phyloP scores from a whole-genome alignment of 805 yeast genomes.

The Teunomyces cretensis region DNA sequence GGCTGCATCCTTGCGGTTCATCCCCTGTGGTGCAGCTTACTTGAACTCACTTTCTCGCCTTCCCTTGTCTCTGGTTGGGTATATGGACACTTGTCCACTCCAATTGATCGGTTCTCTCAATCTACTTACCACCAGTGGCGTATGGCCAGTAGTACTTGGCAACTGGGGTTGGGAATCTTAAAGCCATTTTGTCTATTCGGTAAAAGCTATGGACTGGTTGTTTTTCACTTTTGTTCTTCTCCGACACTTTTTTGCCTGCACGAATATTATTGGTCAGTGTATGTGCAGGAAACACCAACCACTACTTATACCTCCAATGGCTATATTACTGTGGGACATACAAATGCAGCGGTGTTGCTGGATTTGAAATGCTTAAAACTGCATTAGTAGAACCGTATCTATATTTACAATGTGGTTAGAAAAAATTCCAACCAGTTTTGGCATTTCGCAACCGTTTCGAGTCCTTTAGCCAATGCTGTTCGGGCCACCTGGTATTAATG shows the following conservation, averaged over 20 bases:
- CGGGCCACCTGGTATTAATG: no score
- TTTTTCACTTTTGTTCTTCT: conserved; percentile 5
- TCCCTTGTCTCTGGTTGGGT: neutral
- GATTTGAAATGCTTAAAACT: no score
- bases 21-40: no score
- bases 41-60: neutral
- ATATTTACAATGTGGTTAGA: conserved; percentile 4
- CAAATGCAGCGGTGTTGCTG: no score
- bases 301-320: neutral
- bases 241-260: conserved; percentile 5
- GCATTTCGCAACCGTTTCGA: no score
- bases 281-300: conserved; percentile 2
- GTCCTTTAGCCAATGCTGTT: no score
- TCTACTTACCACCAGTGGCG: conserved; percentile 72
- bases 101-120: neutral
- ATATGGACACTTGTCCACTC: neutral
- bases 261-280: conserved; percentile 6
- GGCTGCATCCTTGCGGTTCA: no score
- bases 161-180: conserved; percentile 51
- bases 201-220: neutral
- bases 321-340: no score
- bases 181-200: conserved; percentile 22
- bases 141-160: conserved; percentile 85
- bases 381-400: neutral
- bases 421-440: no score